Evolutionary conservation across 306 rosid genomes (phyloP).

Genomic region (Pachyrhizus erosus): DNA sequence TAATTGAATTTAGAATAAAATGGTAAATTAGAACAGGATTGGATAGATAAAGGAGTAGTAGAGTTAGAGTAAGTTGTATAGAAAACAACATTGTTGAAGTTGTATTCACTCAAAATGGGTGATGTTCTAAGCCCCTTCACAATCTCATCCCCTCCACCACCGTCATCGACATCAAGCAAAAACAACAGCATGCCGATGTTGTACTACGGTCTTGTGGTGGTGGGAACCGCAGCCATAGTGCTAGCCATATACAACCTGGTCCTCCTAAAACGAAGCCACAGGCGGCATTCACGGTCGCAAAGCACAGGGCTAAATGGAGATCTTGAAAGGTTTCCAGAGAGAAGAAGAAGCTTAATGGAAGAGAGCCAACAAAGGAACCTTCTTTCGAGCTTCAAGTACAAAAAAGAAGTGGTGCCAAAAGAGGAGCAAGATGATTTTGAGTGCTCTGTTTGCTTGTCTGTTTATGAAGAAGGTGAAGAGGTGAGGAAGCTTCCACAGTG

Average conservation of each 20-base stretch:
- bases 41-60: too few species aligned
- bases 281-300: constrained; percentile 19
- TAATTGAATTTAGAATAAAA: too few species aligned
- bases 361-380: constrained; percentile 46
- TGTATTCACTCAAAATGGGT: too few species aligned
- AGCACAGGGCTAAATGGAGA: too few species aligned
- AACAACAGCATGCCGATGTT: constrained; percentile 66
- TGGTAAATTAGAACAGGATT: too few species aligned
- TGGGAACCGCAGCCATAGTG: constrained; percentile 66
- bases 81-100: too few species aligned
- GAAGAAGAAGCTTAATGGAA: constrained; percentile 32
- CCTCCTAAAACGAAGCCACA: constrained; percentile 56
- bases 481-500: constrained; percentile 76
- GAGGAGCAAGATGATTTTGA: constrained; percentile 40
- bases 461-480: constrained; percentile 91
- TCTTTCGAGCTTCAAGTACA: constrained; percentile 76
- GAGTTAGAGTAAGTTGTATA: too few species aligned
- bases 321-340: not conserved
- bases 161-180: constrained; percentile 30
- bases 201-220: constrained; percentile 70
- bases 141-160: constrained; percentile 45
- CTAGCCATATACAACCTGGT: constrained; percentile 75
- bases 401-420: constrained; percentile 56
- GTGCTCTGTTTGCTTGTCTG: constrained; percentile 80
- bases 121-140: constrained; percentile 40